Evolutionary conservation across 1,139 yeast genomes (phyloP), one percentile per base, ranked within the genome.

Genomic region (Pichia sp.): DNA sequence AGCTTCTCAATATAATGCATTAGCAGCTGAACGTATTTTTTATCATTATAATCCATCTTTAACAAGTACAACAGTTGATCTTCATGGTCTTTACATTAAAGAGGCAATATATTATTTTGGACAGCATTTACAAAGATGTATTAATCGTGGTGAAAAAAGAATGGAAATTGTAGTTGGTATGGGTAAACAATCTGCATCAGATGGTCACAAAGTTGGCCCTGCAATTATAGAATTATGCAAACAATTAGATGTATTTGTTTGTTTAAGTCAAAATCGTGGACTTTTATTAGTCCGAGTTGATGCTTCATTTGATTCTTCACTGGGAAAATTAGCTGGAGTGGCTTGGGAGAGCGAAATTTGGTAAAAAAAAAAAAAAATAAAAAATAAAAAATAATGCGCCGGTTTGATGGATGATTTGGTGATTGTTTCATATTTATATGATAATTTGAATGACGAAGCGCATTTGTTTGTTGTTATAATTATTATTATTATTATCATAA

Each of bases 331-430:
- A 18, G 18, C 18, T 18, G 18, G 18, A 18, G 18, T 36, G 2
- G 29, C 39, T 7, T 36, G 39, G 39, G 39, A 36, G 39, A 36
- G 30, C 39, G 39, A 36, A 18, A 18, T 18, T 18, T 18, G 18
- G 18, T 18, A 56, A 61, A 25, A 59, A 56, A 3, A 61, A 18
- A 18, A 18, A 18, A 18, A 18, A 18, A 18, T 18, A 18, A 18
- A n/a, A n/a, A n/a, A n/a, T n/a, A n/a, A n/a, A n/a, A n/a, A n/a
- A n/a, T n/a, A n/a, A 18, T 18, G 18, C 18, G 18, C 18, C 18
- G 18, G 18, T 18, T n/a, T n/a, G n/a, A n/a, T n/a, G n/a, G n/a
- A n/a, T n/a, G n/a, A n/a, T n/a, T n/a, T n/a, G 18, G 18, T 18
- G 18, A 18, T 18, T 18, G 18, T 18, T 18, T 18, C 18, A 18